Evolutionary conservation across 108 stramenopile genomes (phyloP), one percentile per base, ranked within the genome.

Genomic region (Skeletonema marinoi): DNA sequence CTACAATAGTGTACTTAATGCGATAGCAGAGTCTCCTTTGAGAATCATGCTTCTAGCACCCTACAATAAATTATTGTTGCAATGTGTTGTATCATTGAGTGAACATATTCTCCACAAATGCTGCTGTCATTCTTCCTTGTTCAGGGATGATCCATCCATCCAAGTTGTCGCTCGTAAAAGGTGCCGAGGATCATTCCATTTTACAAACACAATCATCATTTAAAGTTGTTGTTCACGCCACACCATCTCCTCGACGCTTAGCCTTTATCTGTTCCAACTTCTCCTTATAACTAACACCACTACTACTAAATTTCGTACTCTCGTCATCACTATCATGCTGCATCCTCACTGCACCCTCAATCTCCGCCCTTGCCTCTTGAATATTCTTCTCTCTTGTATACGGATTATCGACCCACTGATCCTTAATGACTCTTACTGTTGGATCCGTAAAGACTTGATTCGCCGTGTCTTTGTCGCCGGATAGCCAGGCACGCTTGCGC

Each of bases 381-480:
- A 39, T 39, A 44, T 87, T 46, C 42, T 78, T 67, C 73, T 84
- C 80, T 46, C 81, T 79, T 21, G 91, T 73, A 74, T 93, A 89
- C 12, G 93, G 93, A 80, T 93, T 93, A 21, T 80, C 68, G 6
- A 59, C 31, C 75, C 89, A 71, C 17, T 77, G 60, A n/a, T 85
- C 85, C 30, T 76, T 69, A 42, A 95, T 81, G 25, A 70, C 44
- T 64, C 81, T 70, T 16, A 95, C 84, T 9, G 74, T 66, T 4
- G 74, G 82, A 78, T 95, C 90, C 5, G 64, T 75, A 76, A 92
- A 90, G 1, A 91, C 91, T n/a, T 69, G 39, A 66, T 95, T 80
- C 35, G 92, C 87, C 16, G 70, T 62, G 46, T 91, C 88, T 0
- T 48, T 63, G 67, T 95, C 89, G 10, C 92, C 94, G 17, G 54